Evolutionary conservation across 192 early-diverging fungal genomes (phyloP), one percentile per base, ranked within the genome.

Genomic region (Coemansia sp.): DNA sequence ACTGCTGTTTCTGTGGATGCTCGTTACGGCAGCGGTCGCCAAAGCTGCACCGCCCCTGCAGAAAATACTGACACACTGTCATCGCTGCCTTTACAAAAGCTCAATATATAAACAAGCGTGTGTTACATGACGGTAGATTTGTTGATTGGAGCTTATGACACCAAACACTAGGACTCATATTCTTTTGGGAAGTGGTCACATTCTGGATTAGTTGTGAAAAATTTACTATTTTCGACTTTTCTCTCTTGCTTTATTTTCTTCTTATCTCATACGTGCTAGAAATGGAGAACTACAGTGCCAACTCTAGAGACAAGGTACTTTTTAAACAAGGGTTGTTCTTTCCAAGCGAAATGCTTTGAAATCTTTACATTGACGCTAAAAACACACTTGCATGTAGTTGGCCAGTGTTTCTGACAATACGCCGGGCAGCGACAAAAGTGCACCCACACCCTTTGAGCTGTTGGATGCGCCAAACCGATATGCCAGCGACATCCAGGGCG

Each of bases 11-110:
- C 43, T 64, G 58, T 4, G 71, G 82, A 58, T 90, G 88, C 54
- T 84, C 81, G 55, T 82, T 78, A 4, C 74, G 82, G 59, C 88
- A 90, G 24, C 68, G 73, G 43, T 69, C 72, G 37, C 88, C 88
- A 48, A 79, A 84, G 22, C 47, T 74, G 70, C 88, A 90, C 12
- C 68, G 82, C 7, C 85, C 84, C 55, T 85, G 75, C 51, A 78
- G 74, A 65, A 86, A 90, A 61, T 73, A 79, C 48, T 79, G 60
- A 32, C 76, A 79, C 16, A 79, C 71, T 1, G 59, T 13, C 70
- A 78, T 78, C 13, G 41, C 41, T n/a, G 14, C 41, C 16, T n/a
- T 14, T 45, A 45, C 32, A 35, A 35, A 35, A 35, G 32, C 8
- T 35, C 32, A 35, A 35, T 35, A 35, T 9, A 35, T 9, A 35